Conservation (phyloP, 306 rosid species). For the Mimosa bimucronata region DNA sequence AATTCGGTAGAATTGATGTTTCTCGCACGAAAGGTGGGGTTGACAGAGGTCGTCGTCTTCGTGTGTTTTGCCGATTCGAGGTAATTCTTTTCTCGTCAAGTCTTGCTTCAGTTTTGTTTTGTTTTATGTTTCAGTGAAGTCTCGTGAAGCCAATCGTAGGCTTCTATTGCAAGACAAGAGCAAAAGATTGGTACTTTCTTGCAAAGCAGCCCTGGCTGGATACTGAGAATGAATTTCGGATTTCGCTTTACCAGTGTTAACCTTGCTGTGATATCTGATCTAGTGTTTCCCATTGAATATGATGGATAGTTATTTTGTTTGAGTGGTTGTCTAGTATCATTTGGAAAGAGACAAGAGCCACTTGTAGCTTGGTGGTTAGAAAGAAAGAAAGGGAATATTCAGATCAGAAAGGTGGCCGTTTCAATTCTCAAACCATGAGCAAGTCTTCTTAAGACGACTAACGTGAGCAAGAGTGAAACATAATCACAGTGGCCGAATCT, state of each 20-base stretch:
- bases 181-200: too few relatives aligned
- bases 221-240: too few relatives aligned
- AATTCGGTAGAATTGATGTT: constrained; percentile 10
- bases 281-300: too few relatives aligned
- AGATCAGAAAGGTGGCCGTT: background rate
- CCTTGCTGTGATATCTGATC: too few relatives aligned
- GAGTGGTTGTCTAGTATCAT: too few relatives aligned
- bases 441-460: too few relatives aligned
- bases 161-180: background rate
- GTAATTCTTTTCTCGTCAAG: constrained; percentile 29
- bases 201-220: too few relatives aligned
- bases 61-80: constrained; percentile 41
- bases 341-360: too few relatives aligned
- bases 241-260: too few relatives aligned
- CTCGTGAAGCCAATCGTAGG: background rate
- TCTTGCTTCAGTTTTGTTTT: background rate
- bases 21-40: background rate
- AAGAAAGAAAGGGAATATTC: background rate
- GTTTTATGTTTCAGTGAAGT: background rate
- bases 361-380: too few relatives aligned
- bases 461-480: background rate
- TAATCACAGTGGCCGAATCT: background rate
- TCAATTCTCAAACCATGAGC: background rate
- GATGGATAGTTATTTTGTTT: too few relatives aligned
- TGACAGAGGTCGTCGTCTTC: constrained; percentile 21